Evolutionary conservation across 805 yeast genomes (phyloP).

Genomic region (Priceomyces fermenticarens): DNA sequence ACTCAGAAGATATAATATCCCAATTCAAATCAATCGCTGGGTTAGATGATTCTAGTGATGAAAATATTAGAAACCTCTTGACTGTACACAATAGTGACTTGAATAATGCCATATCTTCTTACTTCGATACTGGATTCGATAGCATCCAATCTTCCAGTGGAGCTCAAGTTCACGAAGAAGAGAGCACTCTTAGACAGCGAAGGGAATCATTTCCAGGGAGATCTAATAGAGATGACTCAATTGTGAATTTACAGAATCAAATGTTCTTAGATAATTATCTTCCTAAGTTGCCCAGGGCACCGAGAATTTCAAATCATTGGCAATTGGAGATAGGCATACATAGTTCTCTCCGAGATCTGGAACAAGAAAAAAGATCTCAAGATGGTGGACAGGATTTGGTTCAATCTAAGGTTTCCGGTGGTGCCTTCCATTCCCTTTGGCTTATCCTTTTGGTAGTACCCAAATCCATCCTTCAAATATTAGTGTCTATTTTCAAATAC

Average conservation of each 20-base stretch:
- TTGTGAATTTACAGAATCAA: conserved; percentile 6
- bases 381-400: background rate
- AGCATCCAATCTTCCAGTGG: conserved; percentile 11
- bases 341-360: conserved; percentile 22
- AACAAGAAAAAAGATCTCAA: background rate
- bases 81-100: conserved; percentile 57
- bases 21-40: conserved; percentile 20
- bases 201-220: conserved; percentile 3
- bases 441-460: conserved; percentile 57
- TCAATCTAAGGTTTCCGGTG: background rate
- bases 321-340: conserved; percentile 42
- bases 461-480: conserved; percentile 40
- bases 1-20: conserved; percentile 2
- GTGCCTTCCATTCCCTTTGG: conserved; percentile 34
- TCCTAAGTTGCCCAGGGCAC: conserved; percentile 40
- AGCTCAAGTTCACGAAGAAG: conserved; percentile 10
- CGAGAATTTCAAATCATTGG: conserved; percentile 38
- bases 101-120: conserved; percentile 58
- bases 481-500: conserved; percentile 32
- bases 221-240: conserved; percentile 3
- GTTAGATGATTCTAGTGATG: conserved; percentile 38
- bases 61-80: conserved; percentile 45
- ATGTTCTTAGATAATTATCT: conserved; percentile 22
- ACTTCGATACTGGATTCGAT: conserved; percentile 51
- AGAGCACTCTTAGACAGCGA: conserved; percentile 8